Conservation (phyloP, 371 early-diverging fungal species). For the Mucor plumbeus region DNA sequence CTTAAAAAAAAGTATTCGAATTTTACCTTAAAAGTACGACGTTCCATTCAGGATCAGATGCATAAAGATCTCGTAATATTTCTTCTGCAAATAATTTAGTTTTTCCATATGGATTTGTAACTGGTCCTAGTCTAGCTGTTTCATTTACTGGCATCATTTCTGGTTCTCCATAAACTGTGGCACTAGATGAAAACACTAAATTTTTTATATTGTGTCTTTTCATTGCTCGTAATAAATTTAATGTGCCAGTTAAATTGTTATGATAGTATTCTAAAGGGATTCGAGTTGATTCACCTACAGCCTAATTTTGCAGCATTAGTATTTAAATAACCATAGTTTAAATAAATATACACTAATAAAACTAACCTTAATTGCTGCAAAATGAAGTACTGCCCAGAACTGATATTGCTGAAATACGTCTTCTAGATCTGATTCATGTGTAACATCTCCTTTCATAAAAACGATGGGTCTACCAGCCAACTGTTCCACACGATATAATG, state of each 20-base stretch:
- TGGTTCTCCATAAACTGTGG: constrained; percentile 80
- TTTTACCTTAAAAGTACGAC: constrained; percentile 68
- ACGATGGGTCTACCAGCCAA: constrained; percentile 47
- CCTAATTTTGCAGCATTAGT: constrained; percentile 31
- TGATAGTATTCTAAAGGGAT: constrained; percentile 89
- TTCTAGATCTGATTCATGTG: constrained; percentile 53
- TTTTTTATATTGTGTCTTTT: constrained; percentile 67
- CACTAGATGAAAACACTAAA: constrained; percentile 88
- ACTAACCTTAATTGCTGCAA: constrained; percentile 82
- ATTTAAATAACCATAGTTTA: neutral
- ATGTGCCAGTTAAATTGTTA: constrained; percentile 84
- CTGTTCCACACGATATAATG: constrained; percentile 50
- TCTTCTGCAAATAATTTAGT: constrained; percentile 86
- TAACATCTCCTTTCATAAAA: constrained; percentile 51
- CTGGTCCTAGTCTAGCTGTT: constrained; percentile 62
- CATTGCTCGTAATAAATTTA: constrained; percentile 75
- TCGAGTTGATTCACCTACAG: constrained; percentile 84
- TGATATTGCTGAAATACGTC: constrained; percentile 66
- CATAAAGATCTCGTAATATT: constrained; percentile 73
- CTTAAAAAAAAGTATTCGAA: neutral
- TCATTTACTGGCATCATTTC: constrained; percentile 65
- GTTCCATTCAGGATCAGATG: constrained; percentile 63
- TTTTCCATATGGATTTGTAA: constrained; percentile 87
- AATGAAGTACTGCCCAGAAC: constrained; percentile 87
- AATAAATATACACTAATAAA: neutral